Evolutionary conservation across 257 asterid species (phyloP).

Genomic region (Petunia axillaris): DNA sequence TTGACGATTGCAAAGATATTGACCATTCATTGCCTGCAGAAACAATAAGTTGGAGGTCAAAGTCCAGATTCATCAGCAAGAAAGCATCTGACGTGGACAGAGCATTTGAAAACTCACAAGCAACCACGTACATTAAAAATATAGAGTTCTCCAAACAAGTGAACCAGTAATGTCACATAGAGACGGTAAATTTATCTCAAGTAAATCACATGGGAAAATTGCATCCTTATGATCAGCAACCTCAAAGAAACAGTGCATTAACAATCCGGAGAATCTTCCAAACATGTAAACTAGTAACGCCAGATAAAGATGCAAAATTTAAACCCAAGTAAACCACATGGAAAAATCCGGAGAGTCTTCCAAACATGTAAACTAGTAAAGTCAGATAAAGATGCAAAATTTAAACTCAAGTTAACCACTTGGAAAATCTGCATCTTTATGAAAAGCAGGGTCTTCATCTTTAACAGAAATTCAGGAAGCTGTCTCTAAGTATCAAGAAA

Average conservation of each 20-base stretch:
- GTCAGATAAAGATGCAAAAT: neutral
- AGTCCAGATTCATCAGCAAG: conserved; percentile 17
- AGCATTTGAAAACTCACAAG: conserved; percentile 4
- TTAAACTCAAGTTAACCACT: too few species aligned
- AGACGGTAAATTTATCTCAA: neutral
- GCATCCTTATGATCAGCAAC: too few species aligned
- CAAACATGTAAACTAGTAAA: neutral
- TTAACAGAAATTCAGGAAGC: too few species aligned
- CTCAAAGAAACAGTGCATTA: too few species aligned
- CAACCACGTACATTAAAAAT: neutral
- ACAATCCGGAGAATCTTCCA: neutral
- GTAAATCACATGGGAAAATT: too few species aligned
- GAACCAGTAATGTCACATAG: neutral
- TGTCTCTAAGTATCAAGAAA: too few species aligned
- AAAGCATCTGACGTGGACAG: neutral
- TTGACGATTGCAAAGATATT: conserved; percentile 94
- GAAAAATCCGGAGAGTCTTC: neutral
- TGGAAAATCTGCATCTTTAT: too few species aligned
- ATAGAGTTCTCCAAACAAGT: neutral
- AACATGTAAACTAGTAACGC: neutral
- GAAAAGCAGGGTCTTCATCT: too few species aligned
- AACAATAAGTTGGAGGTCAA: conserved; percentile 12
- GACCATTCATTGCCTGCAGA: conserved; percentile 94
- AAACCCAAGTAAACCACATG: too few species aligned
- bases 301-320: neutral